phyloP scores from a whole-genome alignment of 1,139 yeast species.

The Wickerhamomyces sp. region DNA sequence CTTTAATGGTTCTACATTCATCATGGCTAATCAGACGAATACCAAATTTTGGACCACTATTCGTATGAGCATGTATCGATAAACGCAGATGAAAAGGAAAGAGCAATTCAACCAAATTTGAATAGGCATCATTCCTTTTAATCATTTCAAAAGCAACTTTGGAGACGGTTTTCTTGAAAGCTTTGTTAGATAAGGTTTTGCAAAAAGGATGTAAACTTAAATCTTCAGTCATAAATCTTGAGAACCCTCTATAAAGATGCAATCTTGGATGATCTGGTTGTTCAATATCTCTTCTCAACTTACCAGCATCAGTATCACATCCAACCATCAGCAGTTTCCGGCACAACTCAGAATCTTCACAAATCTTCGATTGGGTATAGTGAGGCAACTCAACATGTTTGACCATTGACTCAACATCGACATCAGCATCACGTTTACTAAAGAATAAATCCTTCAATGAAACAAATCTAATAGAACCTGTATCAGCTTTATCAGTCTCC shows the following conservation, averaged over 20 bases:
- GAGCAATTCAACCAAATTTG: conserved; percentile 53
- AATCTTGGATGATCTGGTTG: conserved; percentile 45
- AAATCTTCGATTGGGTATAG: conserved; percentile 32
- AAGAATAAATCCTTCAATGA: conserved; percentile 35
- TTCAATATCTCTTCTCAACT: conserved; percentile 30
- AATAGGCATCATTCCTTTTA: conserved; percentile 59
- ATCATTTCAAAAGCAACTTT: conserved; percentile 61
- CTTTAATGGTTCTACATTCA: conserved; percentile 36
- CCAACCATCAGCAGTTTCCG: conserved; percentile 36
- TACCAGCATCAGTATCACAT: conserved; percentile 37
- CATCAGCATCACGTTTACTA: conserved; percentile 20
- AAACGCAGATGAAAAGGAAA: conserved; percentile 56
- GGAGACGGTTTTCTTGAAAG: conserved; percentile 45
- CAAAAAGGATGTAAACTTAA: conserved; percentile 39
- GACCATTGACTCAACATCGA: conserved; percentile 26
- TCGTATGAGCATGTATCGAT: conserved; percentile 57
- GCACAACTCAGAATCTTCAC: conserved; percentile 30
- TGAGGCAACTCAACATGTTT: conserved; percentile 26
- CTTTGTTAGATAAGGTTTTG: conserved; percentile 37
- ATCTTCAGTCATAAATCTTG: conserved; percentile 57
- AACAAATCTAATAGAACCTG: conserved; percentile 32
- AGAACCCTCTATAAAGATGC: conserved; percentile 49
- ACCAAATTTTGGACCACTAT: conserved; percentile 56
- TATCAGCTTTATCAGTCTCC: conserved; percentile 21
- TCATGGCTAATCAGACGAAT: conserved; percentile 42